phyloP scores from a whole-genome alignment of 2,329 filamentous ascomycete genomes.

The Fusarium torreyae region DNA sequence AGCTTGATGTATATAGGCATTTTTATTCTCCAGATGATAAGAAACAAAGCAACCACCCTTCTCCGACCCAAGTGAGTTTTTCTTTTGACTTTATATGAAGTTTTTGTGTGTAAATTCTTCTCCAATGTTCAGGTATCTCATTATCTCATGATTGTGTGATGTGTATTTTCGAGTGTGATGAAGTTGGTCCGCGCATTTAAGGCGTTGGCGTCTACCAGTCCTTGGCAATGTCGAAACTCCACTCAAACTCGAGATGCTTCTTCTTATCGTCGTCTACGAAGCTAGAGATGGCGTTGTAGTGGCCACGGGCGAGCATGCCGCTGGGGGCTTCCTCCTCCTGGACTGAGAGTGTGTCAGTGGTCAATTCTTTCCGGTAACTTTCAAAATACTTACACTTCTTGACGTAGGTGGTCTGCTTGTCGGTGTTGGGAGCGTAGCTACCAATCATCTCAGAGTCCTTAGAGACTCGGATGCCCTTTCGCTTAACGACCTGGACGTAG shows the following conservation, averaged over 20 bases:
- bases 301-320: slow-evolving; percentile 89
- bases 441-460: slow-evolving; percentile 99
- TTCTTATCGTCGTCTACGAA: slow-evolving; percentile 97
- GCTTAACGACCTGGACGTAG: slow-evolving; percentile 94
- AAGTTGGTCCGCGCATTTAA: slow-evolving; percentile 22
- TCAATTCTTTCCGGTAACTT: background rate
- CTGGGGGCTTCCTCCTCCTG: slow-evolving; percentile 91
- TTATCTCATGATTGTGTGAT: slow-evolving; percentile 49
- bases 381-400: slow-evolving; percentile 85
- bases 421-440: slow-evolving; percentile 93
- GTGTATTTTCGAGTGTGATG: slow-evolving; percentile 35
- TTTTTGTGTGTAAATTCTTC: slow-evolving; percentile 37
- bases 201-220: slow-evolving; percentile 77
- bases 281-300: slow-evolving; percentile 90
- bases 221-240: slow-evolving; percentile 97
- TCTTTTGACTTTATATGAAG: slow-evolving; percentile 32
- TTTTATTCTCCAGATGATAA: slow-evolving; percentile 39
- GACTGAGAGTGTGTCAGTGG: slow-evolving; percentile 68
- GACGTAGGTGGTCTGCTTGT: slow-evolving; percentile 85
- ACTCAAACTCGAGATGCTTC: slow-evolving; percentile 91
- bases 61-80: slow-evolving; percentile 23
- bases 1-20: slow-evolving; percentile 45
- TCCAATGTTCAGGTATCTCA: slow-evolving; percentile 50
- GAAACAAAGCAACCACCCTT: slow-evolving; percentile 41
- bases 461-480: slow-evolving; percentile 86